Conservation (phyloP, 176 grass and related monocot species). For the Zoysia japonica region DNA sequence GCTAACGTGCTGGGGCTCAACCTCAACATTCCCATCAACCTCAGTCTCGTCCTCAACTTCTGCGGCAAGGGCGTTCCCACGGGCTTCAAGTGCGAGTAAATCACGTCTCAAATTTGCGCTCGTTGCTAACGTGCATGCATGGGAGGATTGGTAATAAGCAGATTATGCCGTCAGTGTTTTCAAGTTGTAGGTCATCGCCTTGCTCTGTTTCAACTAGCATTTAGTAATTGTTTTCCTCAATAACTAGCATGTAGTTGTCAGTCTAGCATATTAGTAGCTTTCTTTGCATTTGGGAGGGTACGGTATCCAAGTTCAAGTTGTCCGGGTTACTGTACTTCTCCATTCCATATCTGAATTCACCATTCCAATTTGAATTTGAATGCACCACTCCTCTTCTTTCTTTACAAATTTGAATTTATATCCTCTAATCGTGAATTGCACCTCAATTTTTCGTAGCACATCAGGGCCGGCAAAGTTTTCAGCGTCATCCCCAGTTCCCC, state of each 20-base stretch:
- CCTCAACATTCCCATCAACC: constrained; percentile 75
- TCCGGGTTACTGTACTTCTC: background rate
- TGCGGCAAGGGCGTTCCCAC: constrained; percentile 80
- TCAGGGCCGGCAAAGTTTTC: no score
- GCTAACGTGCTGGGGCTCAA: constrained; percentile 76
- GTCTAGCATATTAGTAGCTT: background rate
- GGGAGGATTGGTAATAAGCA: background rate
- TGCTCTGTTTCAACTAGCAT: background rate
- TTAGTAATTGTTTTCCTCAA: background rate
- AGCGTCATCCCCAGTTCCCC: no score
- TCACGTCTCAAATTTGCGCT: background rate
- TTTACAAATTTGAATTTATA: background rate
- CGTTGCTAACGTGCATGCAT: background rate
- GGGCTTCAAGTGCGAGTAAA: constrained; percentile 74
- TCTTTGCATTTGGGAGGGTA: background rate
- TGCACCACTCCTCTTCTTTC: background rate
- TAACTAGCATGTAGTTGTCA: background rate
- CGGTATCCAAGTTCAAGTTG: background rate
- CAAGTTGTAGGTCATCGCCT: background rate
- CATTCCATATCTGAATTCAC: constrained; percentile 13
- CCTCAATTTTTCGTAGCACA: no score
- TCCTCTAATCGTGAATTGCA: no score
- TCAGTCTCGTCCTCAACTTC: constrained; percentile 89
- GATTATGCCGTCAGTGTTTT: background rate
- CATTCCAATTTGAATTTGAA: background rate